Conservation (phyloP, 345 rosid species). For the Murraya paniculata region DNA sequence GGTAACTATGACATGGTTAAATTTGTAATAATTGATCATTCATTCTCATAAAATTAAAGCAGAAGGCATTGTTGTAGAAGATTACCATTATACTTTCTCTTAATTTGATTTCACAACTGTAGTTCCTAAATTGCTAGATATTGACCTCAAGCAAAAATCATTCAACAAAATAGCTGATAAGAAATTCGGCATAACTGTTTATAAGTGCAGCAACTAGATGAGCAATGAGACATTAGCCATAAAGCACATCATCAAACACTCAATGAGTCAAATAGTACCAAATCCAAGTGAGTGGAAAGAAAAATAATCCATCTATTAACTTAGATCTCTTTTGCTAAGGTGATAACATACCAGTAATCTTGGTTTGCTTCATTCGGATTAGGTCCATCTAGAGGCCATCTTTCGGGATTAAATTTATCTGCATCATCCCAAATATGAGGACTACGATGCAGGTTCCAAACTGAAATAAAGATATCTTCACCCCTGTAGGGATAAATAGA, state of each 20-base stretch:
- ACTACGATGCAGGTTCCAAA: conserved; percentile 93
- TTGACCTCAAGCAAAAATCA: not conserved
- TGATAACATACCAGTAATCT: conserved; percentile 55
- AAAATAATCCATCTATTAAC: not conserved
- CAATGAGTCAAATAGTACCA: not conserved
- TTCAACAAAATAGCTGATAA: not conserved
- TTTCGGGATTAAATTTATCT: conserved; percentile 86
- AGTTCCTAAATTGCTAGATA: not conserved
- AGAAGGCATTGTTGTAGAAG: not conserved
- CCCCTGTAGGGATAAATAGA: conserved; percentile 41
- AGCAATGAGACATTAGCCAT: not conserved
- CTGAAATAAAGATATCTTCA: conserved; percentile 87
- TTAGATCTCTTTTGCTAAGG: not conserved
- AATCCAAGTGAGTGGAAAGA: not conserved
- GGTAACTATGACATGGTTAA: not conserved
- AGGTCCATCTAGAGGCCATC: conserved; percentile 96
- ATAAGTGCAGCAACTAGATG: not conserved
- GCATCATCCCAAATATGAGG: conserved; percentile 77
- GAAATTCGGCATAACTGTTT: not conserved
- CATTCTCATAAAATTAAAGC: not conserved
- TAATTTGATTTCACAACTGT: not conserved
- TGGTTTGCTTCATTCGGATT: conserved; percentile 97
- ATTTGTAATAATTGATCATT: not conserved
- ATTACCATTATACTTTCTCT: too few relatives aligned
- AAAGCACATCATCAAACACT: not conserved